Conservation (phyloP, 2,329 filamentous ascomycete species). For the Hyphodiscus sp. region DNA sequence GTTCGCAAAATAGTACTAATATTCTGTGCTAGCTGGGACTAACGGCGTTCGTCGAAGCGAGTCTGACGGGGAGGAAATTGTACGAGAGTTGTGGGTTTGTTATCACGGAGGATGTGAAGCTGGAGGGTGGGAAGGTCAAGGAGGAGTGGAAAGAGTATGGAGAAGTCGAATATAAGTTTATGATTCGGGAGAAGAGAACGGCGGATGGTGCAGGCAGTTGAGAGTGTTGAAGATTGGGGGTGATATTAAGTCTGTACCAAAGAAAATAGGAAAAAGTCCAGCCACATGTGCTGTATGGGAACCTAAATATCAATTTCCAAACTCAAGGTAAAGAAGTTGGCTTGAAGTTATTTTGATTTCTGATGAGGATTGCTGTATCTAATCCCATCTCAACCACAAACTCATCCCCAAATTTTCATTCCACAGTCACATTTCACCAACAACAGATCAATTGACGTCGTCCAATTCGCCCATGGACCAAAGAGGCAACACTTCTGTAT, state of each 20-base stretch:
- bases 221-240: not conserved
- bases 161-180: slow-evolving; percentile 4
- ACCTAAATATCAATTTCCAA: not conserved
- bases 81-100: slow-evolving; percentile 25
- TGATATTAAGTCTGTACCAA: no score
- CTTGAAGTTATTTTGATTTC: slow-evolving; percentile 9
- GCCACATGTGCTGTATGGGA: not conserved
- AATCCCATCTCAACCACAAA: slow-evolving; percentile 10
- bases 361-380: slow-evolving; percentile 14
- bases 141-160: slow-evolving; percentile 20
- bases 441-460: not conserved
- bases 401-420: slow-evolving; percentile 6
- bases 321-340: not conserved
- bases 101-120: slow-evolving; percentile 13
- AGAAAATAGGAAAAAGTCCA: not conserved
- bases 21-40: slow-evolving; percentile 14
- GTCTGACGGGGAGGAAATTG: slow-evolving; percentile 7
- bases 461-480: not conserved
- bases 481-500: not conserved
- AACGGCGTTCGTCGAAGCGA: slow-evolving; percentile 24
- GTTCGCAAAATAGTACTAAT: not conserved
- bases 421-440: not conserved
- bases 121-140: slow-evolving; percentile 17
- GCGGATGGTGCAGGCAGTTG: not conserved
- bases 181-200: slow-evolving; percentile 6